Evolutionary conservation across 1,284 basidiomycete species (phyloP).

Genomic region (Melampsora americana): DNA sequence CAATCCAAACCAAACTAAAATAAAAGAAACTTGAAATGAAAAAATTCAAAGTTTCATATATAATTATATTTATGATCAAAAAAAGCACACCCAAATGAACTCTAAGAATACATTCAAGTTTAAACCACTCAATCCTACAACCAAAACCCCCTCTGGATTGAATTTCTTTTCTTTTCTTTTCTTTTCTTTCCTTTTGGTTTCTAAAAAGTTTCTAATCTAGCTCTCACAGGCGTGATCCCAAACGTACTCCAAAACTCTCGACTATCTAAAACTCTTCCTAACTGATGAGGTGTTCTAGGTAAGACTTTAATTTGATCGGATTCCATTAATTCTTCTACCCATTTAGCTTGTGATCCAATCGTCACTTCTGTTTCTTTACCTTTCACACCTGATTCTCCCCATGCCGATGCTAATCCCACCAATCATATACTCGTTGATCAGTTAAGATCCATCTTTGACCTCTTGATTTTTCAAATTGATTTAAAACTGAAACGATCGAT

Average conservation of each 20-base stretch:
- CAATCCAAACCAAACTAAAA: no score
- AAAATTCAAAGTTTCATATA: no score
- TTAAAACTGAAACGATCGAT: conserved; percentile 58
- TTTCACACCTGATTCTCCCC: conserved; percentile 54
- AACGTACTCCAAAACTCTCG: conserved; percentile 62
- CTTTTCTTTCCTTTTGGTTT: no score
- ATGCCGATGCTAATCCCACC: conserved; percentile 65
- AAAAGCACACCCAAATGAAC: no score
- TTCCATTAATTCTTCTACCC: conserved; percentile 64
- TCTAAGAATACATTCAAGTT: no score
- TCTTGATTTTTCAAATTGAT: conserved; percentile 11
- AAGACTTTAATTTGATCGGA: conserved; percentile 60
- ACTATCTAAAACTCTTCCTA: conserved; percentile 63
- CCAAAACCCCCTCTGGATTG: no score
- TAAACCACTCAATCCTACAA: no score
- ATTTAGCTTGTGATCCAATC: conserved; percentile 50
- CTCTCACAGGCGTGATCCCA: conserved; percentile 47
- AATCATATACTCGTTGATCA: conserved; percentile 64
- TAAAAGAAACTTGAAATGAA: no score
- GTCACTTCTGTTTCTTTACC: conserved; percentile 29
- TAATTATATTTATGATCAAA: no score
- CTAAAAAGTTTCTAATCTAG: conserved; percentile 44
- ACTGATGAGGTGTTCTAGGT: conserved; percentile 59
- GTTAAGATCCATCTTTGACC: conserved; percentile 55
- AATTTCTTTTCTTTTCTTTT: no score